These are phyloP conservation scores for Apiospora hydei DNA, from an alignment of 2,329 filamentous ascomycete genomes.

Conservation along the genomic window DNA sequence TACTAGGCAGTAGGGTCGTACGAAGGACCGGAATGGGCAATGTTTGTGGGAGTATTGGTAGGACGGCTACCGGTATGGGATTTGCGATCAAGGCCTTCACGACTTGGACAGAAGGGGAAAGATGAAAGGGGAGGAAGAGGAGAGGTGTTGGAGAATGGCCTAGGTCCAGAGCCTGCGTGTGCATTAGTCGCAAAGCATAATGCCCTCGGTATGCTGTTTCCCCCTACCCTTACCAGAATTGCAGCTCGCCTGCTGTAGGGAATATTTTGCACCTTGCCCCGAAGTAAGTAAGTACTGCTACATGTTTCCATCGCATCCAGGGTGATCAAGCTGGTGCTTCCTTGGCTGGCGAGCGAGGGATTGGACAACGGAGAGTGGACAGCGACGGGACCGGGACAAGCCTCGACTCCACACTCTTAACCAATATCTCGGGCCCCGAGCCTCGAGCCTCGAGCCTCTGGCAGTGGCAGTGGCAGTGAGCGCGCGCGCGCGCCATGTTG, in stretches of 20 bases:
- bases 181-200: conserved; percentile 17
- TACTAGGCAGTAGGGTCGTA: background rate
- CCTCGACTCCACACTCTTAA: conserved; percentile 23
- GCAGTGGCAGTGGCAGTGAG: no score
- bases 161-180: background rate
- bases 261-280: conserved; percentile 5
- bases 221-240: conserved; percentile 1
- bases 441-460: background rate
- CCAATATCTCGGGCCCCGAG: conserved; percentile 23
- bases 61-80: background rate
- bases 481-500: background rate
- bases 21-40: background rate
- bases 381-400: conserved; percentile 19
- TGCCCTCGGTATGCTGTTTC: background rate
- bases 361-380: conserved; percentile 13
- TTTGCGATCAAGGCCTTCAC: background rate
- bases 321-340: conserved; percentile 1
- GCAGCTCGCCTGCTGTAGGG: background rate
- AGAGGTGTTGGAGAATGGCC: conserved; percentile 6
- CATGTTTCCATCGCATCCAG: conserved; percentile 16
- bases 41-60: background rate
- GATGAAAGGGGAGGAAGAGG: background rate
- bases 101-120: background rate
- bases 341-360: conserved; percentile 5
- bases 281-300: conserved; percentile 1